Evolutionary conservation across 2,329 filamentous ascomycete species (phyloP), one percentile per base, ranked within the genome.

Genomic region (Arthrinium puccinioides): DNA sequence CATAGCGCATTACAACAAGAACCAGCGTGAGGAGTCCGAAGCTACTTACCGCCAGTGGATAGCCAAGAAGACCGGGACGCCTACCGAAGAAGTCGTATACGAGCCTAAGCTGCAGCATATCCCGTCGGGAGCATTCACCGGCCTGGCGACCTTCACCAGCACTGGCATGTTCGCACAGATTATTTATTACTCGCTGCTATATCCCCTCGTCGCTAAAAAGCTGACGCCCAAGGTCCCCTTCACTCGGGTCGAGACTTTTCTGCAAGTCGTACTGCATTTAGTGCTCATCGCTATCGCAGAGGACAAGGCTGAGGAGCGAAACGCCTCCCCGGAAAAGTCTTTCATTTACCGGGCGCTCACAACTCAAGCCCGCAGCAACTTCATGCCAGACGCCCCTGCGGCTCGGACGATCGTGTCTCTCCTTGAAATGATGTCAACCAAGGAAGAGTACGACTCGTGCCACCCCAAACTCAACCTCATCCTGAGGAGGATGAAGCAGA

Each of bases 11-110:
- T 98, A 95, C 60, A 94, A 82, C 53, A 94, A 95, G 56, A 98
- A 98, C 52, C 90, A 97, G 59, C 79, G 92, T 35, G 92, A 98
- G 55, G 92, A 98, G 58, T 87, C 90, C 0, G 92, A 98, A 60
- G 81, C 77, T 48, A 84, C 88, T 4, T 96, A 92, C 64, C 87
- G 84, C 50, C 82, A 84, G 52, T 84, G 86, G 69, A 80, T 92
- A 68, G 86, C 88, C 9, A 88, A 88, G 63, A 88, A 85, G 62
- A 87, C 83, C 1, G 88, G 89, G 14, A 88, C 89, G 56, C 71
- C 81, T 29, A 66, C 76, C 2, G 79, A 87, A 27, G 88, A 96
- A 37, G 81, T 97, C 41, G 88, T 97, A 3, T 96, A 87, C 55
- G 90, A 97, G 59, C 89, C 94, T 1, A 87, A 81, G 50, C 71